phyloP scores from a whole-genome alignment of 495 filamentous ascomycete genomes.

The Pseudoneurospora amorphoporcata region DNA sequence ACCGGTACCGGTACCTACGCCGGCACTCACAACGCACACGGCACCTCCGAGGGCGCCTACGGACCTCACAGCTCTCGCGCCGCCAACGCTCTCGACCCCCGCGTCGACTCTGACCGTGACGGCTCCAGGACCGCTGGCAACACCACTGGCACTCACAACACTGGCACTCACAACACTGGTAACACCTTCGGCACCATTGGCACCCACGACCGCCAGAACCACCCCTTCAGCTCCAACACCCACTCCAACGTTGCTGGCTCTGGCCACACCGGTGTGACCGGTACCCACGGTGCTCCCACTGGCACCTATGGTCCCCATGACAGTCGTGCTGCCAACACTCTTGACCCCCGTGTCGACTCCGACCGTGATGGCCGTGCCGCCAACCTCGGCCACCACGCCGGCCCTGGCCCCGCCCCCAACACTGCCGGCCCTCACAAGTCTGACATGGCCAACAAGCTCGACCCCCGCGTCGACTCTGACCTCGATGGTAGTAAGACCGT shows the following conservation, averaged over 20 bases:
- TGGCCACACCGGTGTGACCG: constrained; percentile 21
- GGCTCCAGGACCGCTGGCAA: constrained; percentile 9
- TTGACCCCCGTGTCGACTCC: constrained; percentile 38
- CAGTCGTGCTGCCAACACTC: constrained; percentile 46
- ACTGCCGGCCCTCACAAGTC: constrained; percentile 45
- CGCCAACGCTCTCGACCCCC: constrained; percentile 38
- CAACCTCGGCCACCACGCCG: constrained; percentile 6
- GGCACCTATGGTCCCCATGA: constrained; percentile 36
- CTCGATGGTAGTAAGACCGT: constrained; percentile 34
- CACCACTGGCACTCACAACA: constrained; percentile 8
- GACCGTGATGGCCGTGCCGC: constrained; percentile 29
- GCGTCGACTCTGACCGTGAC: constrained; percentile 30
- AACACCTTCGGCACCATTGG: constrained; percentile 3
- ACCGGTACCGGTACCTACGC: constrained; percentile 1
- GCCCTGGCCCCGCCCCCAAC: constrained; percentile 30
- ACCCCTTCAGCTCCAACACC: constrained; percentile 7
- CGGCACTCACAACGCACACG: constrained; percentile 2
- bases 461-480: constrained; percentile 45
- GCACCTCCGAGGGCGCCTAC: background rate
- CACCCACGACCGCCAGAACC: background rate
- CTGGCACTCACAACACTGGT: constrained; percentile 6
- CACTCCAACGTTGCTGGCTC: constrained; percentile 17
- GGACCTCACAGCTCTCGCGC: constrained; percentile 11
- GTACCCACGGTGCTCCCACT: constrained; percentile 16
- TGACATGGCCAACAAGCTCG: constrained; percentile 42